phyloP scores from a whole-genome alignment of 805 yeast genomes.

The Kregervanrija fluxuum region DNA sequence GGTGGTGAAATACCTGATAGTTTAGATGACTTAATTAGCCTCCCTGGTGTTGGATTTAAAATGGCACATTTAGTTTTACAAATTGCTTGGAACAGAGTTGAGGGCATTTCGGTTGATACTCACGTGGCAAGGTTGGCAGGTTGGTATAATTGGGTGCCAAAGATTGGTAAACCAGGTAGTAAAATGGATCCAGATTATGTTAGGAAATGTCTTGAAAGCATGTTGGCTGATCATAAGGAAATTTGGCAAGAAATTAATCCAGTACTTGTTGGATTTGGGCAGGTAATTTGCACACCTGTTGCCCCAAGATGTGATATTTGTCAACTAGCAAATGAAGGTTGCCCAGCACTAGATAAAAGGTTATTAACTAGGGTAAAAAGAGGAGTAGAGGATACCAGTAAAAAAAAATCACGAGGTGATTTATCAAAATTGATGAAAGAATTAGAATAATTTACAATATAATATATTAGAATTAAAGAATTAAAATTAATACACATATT shows the following conservation, averaged over 20 bases:
- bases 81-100: conserved; percentile 68
- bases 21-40: conserved; percentile 51
- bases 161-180: conserved; percentile 30
- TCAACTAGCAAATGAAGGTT: conserved; percentile 39
- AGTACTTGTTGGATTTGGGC: conserved; percentile 88
- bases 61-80: conserved; percentile 84
- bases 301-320: conserved; percentile 69
- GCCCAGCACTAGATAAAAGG: conserved; percentile 49
- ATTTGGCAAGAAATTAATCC: conserved; percentile 86
- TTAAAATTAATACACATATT: neutral
- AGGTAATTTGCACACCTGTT: conserved; percentile 71
- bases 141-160: conserved; percentile 73
- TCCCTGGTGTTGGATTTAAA: conserved; percentile 95
- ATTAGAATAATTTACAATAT: conserved; percentile 18
- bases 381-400: conserved; percentile 15
- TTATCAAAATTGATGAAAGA: conserved; percentile 29
- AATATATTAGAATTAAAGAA: neutral
- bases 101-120: conserved; percentile 92
- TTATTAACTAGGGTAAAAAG: conserved; percentile 28
- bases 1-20: conserved; percentile 68
- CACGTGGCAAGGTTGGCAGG: conserved; percentile 77
- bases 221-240: conserved; percentile 55
- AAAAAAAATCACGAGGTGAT: conserved; percentile 35
- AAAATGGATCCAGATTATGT: conserved; percentile 70
- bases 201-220: conserved; percentile 54